These are phyloP conservation scores for Panicum hallii DNA, from an alignment of 202 grass and related monocot genomes.

Conservation along the genomic window DNA sequence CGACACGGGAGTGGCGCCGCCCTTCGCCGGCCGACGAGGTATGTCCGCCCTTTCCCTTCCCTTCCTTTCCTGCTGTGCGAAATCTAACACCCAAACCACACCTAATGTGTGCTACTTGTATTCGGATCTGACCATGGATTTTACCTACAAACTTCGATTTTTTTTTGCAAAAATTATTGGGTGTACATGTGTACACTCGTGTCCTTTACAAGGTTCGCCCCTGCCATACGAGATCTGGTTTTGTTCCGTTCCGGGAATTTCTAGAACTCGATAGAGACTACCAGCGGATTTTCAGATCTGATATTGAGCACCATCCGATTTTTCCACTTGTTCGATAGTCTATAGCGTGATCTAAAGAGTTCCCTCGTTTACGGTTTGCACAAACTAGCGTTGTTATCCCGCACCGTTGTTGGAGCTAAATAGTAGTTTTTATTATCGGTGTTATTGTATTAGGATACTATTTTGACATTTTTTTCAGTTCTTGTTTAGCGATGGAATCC, in stretches of 20 bases:
- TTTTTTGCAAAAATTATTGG: no score
- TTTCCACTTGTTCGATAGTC: neutral
- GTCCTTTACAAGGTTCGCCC: no score
- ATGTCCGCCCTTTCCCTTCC: no score
- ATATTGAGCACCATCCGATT: neutral
- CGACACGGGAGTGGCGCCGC: no score
- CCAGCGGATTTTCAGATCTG: constrained; percentile 20
- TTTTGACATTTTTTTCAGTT: neutral
- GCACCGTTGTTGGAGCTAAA: neutral
- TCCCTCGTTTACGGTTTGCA: neutral
- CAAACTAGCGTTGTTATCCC: neutral
- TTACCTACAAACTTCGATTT: no score
- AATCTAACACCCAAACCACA: no score
- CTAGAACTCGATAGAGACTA: neutral
- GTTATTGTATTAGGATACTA: neutral
- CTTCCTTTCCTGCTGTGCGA: no score
- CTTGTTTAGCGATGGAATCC: neutral
- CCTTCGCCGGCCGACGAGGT: no score
- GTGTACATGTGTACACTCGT: no score
- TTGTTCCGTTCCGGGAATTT: neutral
- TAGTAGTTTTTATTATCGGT: neutral
- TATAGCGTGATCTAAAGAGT: neutral
- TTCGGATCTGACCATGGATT: no score
- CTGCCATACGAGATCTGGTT: neutral
- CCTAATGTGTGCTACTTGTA: no score